Evolutionary conservation across 306 rosid species (phyloP).

Genomic region (Quercus robur): DNA sequence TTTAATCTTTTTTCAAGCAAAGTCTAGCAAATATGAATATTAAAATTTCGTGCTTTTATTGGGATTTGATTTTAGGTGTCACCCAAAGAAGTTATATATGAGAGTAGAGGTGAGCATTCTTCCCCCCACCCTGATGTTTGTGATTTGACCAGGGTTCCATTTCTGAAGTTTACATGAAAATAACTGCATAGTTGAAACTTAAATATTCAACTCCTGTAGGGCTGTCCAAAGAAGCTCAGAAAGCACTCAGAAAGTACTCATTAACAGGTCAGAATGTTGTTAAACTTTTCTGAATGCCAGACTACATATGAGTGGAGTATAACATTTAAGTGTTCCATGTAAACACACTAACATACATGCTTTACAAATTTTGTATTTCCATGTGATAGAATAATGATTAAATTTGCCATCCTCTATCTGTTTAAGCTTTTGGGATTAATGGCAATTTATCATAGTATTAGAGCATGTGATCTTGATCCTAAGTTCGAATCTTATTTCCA

Average conservation of each 20-base stretch:
- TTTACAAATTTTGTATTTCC: constrained; percentile 16
- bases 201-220: constrained; percentile 42
- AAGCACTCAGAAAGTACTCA: constrained; percentile 75
- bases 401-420: background rate
- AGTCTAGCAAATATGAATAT: constrained; percentile 10
- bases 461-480: no score
- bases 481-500: no score
- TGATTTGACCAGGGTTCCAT: constrained; percentile 9
- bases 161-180: constrained; percentile 16
- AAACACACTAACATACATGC: background rate
- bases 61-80: constrained; percentile 66
- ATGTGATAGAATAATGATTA: background rate
- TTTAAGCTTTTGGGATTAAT: background rate
- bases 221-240: constrained; percentile 72
- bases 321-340: background rate
- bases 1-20: constrained; percentile 11
- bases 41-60: constrained; percentile 23
- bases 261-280: constrained; percentile 49
- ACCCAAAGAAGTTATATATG: constrained; percentile 84
- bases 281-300: background rate
- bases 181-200: constrained; percentile 10
- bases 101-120: constrained; percentile 62
- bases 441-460: no score
- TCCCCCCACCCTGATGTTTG: background rate
- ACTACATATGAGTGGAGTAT: background rate